Conservation (phyloP, 345 rosid genomes). For the Melaleuca quinquenervia region DNA sequence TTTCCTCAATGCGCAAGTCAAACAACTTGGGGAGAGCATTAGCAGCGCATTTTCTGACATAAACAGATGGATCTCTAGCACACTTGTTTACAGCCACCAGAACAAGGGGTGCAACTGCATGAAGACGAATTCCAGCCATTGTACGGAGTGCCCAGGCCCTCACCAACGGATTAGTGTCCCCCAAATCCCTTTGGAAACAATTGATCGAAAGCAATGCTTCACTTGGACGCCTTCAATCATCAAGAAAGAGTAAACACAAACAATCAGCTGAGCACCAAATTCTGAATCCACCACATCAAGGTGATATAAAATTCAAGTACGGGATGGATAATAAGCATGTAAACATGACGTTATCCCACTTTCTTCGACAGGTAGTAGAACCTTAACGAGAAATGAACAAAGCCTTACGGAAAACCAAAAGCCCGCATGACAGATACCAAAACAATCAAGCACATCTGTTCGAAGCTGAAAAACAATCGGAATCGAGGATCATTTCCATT, state of each 20-base stretch:
- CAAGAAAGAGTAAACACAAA: background rate
- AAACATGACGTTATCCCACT: background rate
- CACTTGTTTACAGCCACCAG: constrained; percentile 76
- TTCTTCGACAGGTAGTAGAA: background rate
- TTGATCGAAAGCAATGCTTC: constrained; percentile 94
- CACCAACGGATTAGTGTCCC: constrained; percentile 89
- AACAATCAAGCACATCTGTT: background rate
- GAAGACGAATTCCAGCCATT: constrained; percentile 91
- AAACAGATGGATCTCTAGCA: constrained; percentile 88
- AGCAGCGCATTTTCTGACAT: constrained; percentile 92
- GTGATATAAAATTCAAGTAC: background rate
- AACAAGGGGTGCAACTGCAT: constrained; percentile 81
- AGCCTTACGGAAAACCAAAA: background rate
- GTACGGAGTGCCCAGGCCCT: constrained; percentile 98
- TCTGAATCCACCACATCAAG: background rate
- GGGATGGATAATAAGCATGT: background rate
- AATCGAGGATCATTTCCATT: background rate
- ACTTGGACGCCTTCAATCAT: constrained; percentile 70
- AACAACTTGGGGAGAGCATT: constrained; percentile 92
- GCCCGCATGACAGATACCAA: background rate
- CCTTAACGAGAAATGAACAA: background rate
- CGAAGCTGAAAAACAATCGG: background rate
- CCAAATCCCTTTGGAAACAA: constrained; percentile 91
- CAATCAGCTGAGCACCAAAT: background rate
- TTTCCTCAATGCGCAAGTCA: constrained; percentile 74